These are phyloP conservation scores for Exophiala aquamarina DNA, from an alignment of 2,329 filamentous ascomycete genomes.

Conservation along the genomic window DNA sequence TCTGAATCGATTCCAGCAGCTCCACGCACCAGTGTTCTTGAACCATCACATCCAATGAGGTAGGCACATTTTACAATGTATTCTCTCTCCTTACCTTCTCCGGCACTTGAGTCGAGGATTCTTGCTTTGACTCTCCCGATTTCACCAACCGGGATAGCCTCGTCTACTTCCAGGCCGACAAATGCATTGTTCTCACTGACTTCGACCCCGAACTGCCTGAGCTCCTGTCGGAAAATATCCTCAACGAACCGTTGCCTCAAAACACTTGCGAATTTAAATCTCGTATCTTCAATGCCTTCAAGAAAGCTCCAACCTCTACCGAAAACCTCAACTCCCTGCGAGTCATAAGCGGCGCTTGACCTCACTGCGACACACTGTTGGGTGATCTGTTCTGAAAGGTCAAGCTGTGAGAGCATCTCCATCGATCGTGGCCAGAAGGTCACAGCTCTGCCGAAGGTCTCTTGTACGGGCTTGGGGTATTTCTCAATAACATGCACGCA, in stretches of 20 bases:
- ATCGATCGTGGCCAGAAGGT: slow-evolving; percentile 53
- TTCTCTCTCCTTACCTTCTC: slow-evolving; percentile 21
- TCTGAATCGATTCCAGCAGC: slow-evolving; percentile 51
- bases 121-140: slow-evolving; percentile 29
- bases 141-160: slow-evolving; percentile 28
- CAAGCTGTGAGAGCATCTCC: slow-evolving; percentile 55
- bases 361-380: slow-evolving; percentile 56
- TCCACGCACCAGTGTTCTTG: slow-evolving; percentile 49
- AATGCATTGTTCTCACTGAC: slow-evolving; percentile 40
- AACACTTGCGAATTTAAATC: slow-evolving; percentile 55
- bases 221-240: slow-evolving; percentile 49
- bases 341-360: slow-evolving; percentile 50
- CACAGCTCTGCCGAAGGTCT: slow-evolving; percentile 55
- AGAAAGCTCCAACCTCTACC: slow-evolving; percentile 55
- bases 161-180: slow-evolving; percentile 39
- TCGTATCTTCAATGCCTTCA: slow-evolving; percentile 53
- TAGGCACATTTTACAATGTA: slow-evolving; percentile 44
- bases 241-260: slow-evolving; percentile 58
- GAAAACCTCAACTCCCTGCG: slow-evolving; percentile 44
- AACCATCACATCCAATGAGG: slow-evolving; percentile 54
- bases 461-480: slow-evolving; percentile 49
- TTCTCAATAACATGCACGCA: slow-evolving; percentile 52
- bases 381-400: slow-evolving; percentile 49
- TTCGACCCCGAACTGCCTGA: slow-evolving; percentile 37
- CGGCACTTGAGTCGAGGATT: slow-evolving; percentile 32